Percentiles rank a stretch among this genome's conserved stretches.
Evolutionary conservation across 805 yeast genomes (phyloP).

Genomic region (Ogataea philodendri): DNA sequence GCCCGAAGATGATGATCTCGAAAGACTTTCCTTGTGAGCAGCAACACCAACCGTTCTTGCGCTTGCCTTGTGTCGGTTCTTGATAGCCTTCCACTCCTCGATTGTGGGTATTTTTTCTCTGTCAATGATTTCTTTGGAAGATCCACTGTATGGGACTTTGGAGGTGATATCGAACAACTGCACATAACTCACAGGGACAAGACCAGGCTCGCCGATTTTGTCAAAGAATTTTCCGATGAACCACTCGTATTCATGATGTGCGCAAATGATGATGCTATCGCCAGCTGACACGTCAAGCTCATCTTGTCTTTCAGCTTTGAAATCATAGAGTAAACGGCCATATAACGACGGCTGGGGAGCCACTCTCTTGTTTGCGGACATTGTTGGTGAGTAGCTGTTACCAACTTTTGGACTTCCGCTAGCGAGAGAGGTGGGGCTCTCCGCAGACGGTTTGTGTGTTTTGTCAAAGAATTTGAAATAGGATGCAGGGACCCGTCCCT

Average conservation of each 20-base stretch:
- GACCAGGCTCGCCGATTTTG: conserved; percentile 93
- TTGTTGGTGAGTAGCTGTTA: conserved; percentile 24
- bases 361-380: conserved; percentile 32
- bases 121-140: conserved; percentile 47
- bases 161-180: conserved; percentile 77
- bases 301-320: conserved; percentile 78
- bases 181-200: conserved; percentile 89
- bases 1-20: conserved; percentile 19
- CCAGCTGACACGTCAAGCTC: conserved; percentile 84
- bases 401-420: conserved; percentile 19
- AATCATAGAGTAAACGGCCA: conserved; percentile 84
- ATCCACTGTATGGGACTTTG: conserved; percentile 55
- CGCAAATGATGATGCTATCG: conserved; percentile 88
- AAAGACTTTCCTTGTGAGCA: conserved; percentile 13
- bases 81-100: conserved; percentile 90
- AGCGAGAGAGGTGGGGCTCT: conserved; percentile 20
- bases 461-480: conserved; percentile 78
- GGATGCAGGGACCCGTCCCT: conserved; percentile 85
- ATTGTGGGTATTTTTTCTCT: conserved; percentile 81
- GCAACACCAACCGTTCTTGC: conserved; percentile 45
- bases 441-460: conserved; percentile 41
- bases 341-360: conserved; percentile 46
- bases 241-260: conserved; percentile 97
- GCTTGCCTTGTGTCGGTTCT: conserved; percentile 90
- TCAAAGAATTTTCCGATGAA: conserved; percentile 96